A percentile compares a stretch with the other conserved stretches of the same genome.
These are phyloP conservation scores for Penicillium brasilianum DNA, from an alignment of 2,329 filamentous ascomycete genomes.

Conservation along the genomic window DNA sequence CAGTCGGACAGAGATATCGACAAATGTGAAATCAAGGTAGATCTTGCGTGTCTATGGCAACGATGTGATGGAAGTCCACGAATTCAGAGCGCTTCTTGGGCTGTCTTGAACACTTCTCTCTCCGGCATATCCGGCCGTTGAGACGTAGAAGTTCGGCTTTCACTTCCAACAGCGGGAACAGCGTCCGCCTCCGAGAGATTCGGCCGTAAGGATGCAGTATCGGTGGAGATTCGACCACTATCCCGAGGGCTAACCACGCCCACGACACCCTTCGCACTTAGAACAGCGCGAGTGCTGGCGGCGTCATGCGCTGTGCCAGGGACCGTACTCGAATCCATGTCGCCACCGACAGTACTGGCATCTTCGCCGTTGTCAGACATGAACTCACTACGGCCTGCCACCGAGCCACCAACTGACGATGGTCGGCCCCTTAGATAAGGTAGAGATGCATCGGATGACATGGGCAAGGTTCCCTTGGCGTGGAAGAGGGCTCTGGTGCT, in stretches of 20 bases:
- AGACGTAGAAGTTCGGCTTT: constrained; percentile 15
- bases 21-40: not conserved
- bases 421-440: constrained; percentile 26
- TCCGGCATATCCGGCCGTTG: constrained; percentile 36
- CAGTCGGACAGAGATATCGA: not conserved
- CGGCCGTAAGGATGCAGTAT: constrained; percentile 30
- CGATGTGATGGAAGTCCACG: not conserved
- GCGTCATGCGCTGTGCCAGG: constrained; percentile 29
- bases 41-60: not conserved
- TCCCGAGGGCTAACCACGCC: constrained; percentile 24
- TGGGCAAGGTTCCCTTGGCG: constrained; percentile 33
- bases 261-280: constrained; percentile 37
- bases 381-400: constrained; percentile 37
- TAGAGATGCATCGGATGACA: constrained; percentile 30
- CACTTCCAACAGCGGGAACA: constrained; percentile 9
- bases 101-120: constrained; percentile 39
- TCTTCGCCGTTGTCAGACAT: constrained; percentile 36
- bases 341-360: constrained; percentile 37
- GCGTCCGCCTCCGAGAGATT: constrained; percentile 20
- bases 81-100: constrained; percentile 24
- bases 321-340: constrained; percentile 29
- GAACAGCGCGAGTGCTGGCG: constrained; percentile 39
- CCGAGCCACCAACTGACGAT: constrained; percentile 33
- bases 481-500: constrained; percentile 42
- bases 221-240: constrained; percentile 30